Percentiles rank a stretch among this genome's conserved stretches.
Evolutionary conservation across 805 yeast genomes (phyloP).

Genomic region (Pichia deserticola): DNA sequence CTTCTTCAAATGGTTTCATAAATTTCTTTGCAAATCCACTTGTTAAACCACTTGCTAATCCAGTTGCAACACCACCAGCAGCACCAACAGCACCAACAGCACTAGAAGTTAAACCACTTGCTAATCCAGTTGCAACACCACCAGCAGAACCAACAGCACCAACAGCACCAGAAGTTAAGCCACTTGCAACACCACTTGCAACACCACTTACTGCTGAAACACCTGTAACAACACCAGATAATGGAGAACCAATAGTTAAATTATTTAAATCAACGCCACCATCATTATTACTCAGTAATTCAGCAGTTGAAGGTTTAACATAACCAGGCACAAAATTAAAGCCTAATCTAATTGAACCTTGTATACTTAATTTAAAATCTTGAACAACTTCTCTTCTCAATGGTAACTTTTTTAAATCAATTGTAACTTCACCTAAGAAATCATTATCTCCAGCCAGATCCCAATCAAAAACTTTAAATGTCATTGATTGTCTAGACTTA

Average conservation of each 20-base stretch:
- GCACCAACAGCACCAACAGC: conserved; percentile 33
- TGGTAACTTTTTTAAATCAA: conserved; percentile 45
- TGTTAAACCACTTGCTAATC: conserved; percentile 21
- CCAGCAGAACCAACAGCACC: conserved; percentile 42
- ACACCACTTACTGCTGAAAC: conserved; percentile 19
- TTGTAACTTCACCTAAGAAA: conserved; percentile 41
- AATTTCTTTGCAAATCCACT: too few species aligned
- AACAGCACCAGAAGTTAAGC: too few species aligned
- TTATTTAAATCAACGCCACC: conserved; percentile 11
- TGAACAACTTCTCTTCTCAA: conserved; percentile 37
- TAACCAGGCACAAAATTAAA: conserved; percentile 60
- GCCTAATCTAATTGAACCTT: conserved; percentile 50
- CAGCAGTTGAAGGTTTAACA: conserved; percentile 51
- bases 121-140: conserved; percentile 36
- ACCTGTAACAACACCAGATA: not conserved
- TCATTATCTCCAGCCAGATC: conserved; percentile 69
- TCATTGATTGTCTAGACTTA: conserved; percentile 45
- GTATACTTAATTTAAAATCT: conserved; percentile 47
- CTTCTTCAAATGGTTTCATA: not conserved
- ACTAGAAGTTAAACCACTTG: too few species aligned
- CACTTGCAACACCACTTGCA: conserved; percentile 27
- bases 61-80: conserved; percentile 40
- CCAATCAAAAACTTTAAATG: conserved; percentile 61
- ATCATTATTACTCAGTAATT: conserved; percentile 38
- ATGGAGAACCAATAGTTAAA: conserved; percentile 18